Evolutionary conservation across 805 yeast species (phyloP).

Genomic region (Candida dajiaensis): DNA sequence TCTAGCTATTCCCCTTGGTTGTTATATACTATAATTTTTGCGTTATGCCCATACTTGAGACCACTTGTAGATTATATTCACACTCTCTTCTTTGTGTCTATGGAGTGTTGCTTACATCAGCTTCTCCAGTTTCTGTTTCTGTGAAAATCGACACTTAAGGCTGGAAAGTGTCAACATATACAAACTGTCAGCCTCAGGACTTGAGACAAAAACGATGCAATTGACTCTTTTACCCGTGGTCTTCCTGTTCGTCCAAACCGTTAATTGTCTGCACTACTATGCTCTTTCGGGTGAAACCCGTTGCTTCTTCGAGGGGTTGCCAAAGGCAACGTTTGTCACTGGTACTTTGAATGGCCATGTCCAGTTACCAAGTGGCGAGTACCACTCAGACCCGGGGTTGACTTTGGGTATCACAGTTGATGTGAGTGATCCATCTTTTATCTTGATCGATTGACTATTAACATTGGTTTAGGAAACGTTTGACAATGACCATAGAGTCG

Average conservation of each 20-base stretch:
- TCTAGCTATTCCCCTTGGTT: background rate
- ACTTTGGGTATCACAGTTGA: constrained; percentile 66
- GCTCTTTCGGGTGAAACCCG: constrained; percentile 66
- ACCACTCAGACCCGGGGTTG: constrained; percentile 48
- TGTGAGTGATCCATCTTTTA: constrained; percentile 25
- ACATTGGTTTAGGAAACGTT: constrained; percentile 47
- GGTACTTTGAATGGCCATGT: constrained; percentile 73
- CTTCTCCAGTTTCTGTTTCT: background rate
- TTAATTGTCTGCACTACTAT: constrained; percentile 58
- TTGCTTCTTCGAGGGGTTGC: constrained; percentile 82
- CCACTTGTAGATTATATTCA: no score
- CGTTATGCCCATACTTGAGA: background rate
- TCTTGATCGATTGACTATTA: background rate
- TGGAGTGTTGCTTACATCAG: background rate
- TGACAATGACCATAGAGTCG: constrained; percentile 77
- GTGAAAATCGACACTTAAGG: background rate
- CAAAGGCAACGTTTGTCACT: constrained; percentile 71
- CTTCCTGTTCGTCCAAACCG: constrained; percentile 3
- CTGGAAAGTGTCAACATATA: no score
- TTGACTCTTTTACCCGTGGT: background rate
- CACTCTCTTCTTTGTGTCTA: no score
- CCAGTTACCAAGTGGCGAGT: constrained; percentile 37
- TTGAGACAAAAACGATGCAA: constrained; percentile 4
- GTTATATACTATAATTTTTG: background rate
- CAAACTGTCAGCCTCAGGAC: no score